Evolutionary conservation across 306 rosid genomes (phyloP), one percentile per base, ranked within the genome.

Genomic region (Rosa multiflora): DNA sequence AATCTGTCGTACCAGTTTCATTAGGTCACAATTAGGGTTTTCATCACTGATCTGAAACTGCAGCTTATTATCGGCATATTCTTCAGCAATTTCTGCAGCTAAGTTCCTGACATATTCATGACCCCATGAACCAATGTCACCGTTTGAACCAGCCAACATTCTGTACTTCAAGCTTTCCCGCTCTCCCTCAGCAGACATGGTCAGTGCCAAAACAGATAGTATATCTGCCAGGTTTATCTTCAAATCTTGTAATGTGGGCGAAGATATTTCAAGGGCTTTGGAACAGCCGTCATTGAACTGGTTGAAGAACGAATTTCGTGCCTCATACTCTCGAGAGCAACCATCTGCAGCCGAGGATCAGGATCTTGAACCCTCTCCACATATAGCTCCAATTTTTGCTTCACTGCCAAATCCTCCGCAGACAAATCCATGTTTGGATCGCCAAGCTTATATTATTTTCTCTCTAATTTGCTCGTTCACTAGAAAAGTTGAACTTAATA

Each of bases 51-150:
- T 49, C 13, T 49, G 53, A 49, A 5, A 5, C 20, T 92, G 91
- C 73, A 74, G 79, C 72, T 43, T 87, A 51, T 15, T 51, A 51
- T 51, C n/a, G 7, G n/a, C 56, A 82, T 91, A 89, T 80, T 95
- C 99, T 75, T 91, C 92, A 20, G 97, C 84, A 76, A 95, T 92
- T 84, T 95, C 99, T 74, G 97, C 99, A 53, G 99, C 99, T 76
- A 95, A 84, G 82, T 95, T 95, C 90, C 99, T 92, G 78, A 95
- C 98, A 88, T 95, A 95, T 86, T 95, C 99, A 69, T 95, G 99
- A 68, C 99, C 99, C 97, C 99, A 95, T 12, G 97, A 95, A 74
- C 97, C 97, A 75, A 95, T 95, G 76, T 95, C 99, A 15, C 98
- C 95, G 56, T 87, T 94, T 4, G 97, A 92, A 70, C 99, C 53